A percentile compares a stretch with the other conserved stretches of the same genome.
These are phyloP conservation scores for Chaetomidium leptoderma DNA, from an alignment of 495 filamentous ascomycete genomes.

Conservation along the genomic window DNA sequence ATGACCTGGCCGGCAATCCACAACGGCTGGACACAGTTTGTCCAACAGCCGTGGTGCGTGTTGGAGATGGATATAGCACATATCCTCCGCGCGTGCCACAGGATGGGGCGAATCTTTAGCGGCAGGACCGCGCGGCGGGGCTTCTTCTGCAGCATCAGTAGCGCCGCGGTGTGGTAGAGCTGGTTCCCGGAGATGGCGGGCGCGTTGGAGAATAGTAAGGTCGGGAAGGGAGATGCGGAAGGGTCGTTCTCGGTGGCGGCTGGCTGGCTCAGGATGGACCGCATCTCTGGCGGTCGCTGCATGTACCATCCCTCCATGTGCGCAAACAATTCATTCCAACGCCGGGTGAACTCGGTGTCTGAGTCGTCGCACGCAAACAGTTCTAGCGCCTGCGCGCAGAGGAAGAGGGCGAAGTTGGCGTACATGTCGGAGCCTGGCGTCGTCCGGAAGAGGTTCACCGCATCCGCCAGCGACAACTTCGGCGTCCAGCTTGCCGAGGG, in stretches of 20 bases:
- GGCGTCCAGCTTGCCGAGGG: not conserved
- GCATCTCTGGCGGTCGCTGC: not conserved
- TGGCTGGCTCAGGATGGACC: slow-evolving; percentile 1
- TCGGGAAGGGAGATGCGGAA: not conserved
- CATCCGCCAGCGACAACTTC: not conserved
- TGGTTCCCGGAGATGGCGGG: slow-evolving; percentile 5
- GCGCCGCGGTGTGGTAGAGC: slow-evolving; percentile 3
- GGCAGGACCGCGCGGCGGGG: slow-evolving; percentile 3
- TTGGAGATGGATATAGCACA: slow-evolving; percentile 3
- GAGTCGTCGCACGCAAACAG: slow-evolving; percentile 3
- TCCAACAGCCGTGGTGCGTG: slow-evolving; percentile 8
- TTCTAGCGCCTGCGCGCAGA: not conserved
- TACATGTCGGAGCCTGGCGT: slow-evolving; percentile 1
- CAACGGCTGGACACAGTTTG: not conserved
- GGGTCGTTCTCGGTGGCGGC: not conserved
- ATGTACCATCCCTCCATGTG: not conserved
- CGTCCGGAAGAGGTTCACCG: not conserved
- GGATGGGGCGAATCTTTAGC: not conserved
- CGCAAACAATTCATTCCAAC: slow-evolving; percentile 1
- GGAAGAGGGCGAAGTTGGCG: slow-evolving; percentile 1
- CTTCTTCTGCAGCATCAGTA: not conserved
- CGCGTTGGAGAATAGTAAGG: slow-evolving; percentile 4
- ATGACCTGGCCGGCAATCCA: slow-evolving; percentile 8
- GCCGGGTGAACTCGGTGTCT: not conserved
- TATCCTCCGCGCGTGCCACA: slow-evolving; percentile 7